Conservation (phyloP, 2,329 filamentous ascomycete genomes). For the Camptophora hylomeconis region DNA sequence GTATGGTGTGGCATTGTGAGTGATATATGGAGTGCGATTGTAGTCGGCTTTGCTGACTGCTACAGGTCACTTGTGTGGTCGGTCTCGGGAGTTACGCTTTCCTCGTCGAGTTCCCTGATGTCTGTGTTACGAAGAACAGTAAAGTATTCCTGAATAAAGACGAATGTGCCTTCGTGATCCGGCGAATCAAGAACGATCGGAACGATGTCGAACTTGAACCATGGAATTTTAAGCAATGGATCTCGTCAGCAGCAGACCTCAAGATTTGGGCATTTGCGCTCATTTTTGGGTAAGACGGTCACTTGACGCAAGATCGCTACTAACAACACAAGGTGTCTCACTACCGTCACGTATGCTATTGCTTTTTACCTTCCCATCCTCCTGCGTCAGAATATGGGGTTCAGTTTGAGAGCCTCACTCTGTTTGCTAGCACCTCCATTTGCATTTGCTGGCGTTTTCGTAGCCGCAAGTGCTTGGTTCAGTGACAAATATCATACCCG, state of each 20-base stretch:
- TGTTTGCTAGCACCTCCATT: slow-evolving; percentile 62
- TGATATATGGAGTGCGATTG: too few relatives aligned
- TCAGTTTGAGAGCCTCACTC: slow-evolving; percentile 49
- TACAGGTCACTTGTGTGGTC: too few relatives aligned
- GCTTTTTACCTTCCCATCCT: slow-evolving; percentile 72
- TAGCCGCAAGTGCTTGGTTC: slow-evolving; percentile 46
- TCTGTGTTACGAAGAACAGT: neutral
- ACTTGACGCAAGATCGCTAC: neutral
- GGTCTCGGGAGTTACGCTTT: neutral
- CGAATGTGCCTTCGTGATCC: slow-evolving; percentile 20
- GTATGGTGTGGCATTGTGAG: too few relatives aligned
- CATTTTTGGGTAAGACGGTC: slow-evolving; percentile 29
- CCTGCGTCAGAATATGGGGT: slow-evolving; percentile 49
- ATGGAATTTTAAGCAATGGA: slow-evolving; percentile 35
- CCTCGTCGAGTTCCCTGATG: neutral
- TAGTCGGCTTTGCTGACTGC: too few relatives aligned
- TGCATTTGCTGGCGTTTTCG: slow-evolving; percentile 46
- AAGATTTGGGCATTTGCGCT: slow-evolving; percentile 44
- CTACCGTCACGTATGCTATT: slow-evolving; percentile 63
- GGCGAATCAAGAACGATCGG: slow-evolving; percentile 39
- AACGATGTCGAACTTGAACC: slow-evolving; percentile 36
- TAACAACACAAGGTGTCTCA: slow-evolving; percentile 32
- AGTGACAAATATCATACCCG: slow-evolving; percentile 56
- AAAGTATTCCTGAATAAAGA: slow-evolving; percentile 20
- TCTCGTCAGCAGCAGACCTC: slow-evolving; percentile 33